These are phyloP conservation scores for Neopestalotiopsis rosae DNA, from an alignment of 2,329 filamentous ascomycete genomes.

Conservation along the genomic window DNA sequence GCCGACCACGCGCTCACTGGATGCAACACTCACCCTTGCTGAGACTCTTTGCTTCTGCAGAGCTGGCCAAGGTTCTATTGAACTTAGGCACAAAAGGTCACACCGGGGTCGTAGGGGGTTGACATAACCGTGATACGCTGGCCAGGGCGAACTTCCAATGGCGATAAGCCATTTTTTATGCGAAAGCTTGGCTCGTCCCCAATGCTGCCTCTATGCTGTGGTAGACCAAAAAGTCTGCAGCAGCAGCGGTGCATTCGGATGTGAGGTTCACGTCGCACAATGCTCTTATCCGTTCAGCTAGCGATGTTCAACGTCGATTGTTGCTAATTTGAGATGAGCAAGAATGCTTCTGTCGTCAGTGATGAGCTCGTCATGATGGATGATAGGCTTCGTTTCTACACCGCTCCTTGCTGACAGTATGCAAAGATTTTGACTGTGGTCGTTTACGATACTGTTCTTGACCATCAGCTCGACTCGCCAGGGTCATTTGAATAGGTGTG, in stretches of 20 bases:
- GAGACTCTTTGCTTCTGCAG: not conserved
- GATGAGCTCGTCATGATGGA: not conserved
- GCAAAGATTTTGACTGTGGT: not conserved
- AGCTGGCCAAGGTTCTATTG: not conserved
- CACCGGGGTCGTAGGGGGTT: slow-evolving; percentile 25
- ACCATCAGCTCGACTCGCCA: not conserved
- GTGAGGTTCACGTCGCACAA: slow-evolving; percentile 31
- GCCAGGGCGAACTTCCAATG: slow-evolving; percentile 21
- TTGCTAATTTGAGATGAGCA: slow-evolving; percentile 23
- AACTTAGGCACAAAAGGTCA: slow-evolving; percentile 4
- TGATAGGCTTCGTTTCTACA: not conserved
- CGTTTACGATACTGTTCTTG: not conserved
- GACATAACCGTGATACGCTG: slow-evolving; percentile 35
- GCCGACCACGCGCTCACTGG: slow-evolving; percentile 21
- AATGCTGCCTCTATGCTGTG: slow-evolving; percentile 22
- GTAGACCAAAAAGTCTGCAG: slow-evolving; percentile 21
- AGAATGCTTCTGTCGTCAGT: not conserved
- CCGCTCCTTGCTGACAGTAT: not conserved
- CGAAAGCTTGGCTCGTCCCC: slow-evolving; percentile 23
- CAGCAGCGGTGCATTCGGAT: slow-evolving; percentile 34
- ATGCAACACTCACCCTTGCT: not conserved
- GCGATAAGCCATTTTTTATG: slow-evolving; percentile 25
- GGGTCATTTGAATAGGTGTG: not conserved
- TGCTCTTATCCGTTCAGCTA: slow-evolving; percentile 34
- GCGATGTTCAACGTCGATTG: slow-evolving; percentile 20